Conservation (phyloP, 2,329 filamentous ascomycete genomes). For the Ophiocordyceps robertsii region DNA sequence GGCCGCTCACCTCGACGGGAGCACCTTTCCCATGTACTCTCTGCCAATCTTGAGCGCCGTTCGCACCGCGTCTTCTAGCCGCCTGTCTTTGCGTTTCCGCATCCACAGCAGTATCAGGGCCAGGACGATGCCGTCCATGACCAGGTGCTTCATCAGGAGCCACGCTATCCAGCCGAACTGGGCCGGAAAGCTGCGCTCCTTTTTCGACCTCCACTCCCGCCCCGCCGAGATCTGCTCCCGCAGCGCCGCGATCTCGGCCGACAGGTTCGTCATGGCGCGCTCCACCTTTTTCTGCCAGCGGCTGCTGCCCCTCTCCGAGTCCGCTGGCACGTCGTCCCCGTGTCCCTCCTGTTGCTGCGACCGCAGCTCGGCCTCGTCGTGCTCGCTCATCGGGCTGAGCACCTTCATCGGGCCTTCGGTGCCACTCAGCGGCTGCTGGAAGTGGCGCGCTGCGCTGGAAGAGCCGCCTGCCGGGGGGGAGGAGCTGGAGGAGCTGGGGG, state of each 20-base stretch:
- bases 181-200: conserved; percentile 47
- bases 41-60: conserved; percentile 43
- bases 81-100: conserved; percentile 54
- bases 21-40: conserved; percentile 44
- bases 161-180: conserved; percentile 63
- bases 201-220: conserved; percentile 55
- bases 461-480: conserved; percentile 33
- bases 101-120: conserved; percentile 57
- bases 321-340: conserved; percentile 29
- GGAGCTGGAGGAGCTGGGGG: conserved; percentile 47
- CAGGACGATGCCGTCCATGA: conserved; percentile 56
- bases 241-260: conserved; percentile 81
- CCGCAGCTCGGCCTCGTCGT: conserved; percentile 51
- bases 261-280: conserved; percentile 74
- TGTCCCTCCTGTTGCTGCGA: conserved; percentile 34
- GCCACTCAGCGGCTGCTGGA: conserved; percentile 32
- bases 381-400: conserved; percentile 75
- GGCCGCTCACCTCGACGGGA: conserved; percentile 39
- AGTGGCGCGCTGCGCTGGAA: conserved; percentile 22
- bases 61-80: conserved; percentile 61
- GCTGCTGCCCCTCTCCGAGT: conserved; percentile 20
- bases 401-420: conserved; percentile 50
- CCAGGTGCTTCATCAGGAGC: conserved; percentile 57
- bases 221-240: conserved; percentile 79
- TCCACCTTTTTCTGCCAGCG: conserved; percentile 78